Base-by-base conservation (phyloP, 805 yeast genomes). In the Saturnispora mendoncae region DNA sequence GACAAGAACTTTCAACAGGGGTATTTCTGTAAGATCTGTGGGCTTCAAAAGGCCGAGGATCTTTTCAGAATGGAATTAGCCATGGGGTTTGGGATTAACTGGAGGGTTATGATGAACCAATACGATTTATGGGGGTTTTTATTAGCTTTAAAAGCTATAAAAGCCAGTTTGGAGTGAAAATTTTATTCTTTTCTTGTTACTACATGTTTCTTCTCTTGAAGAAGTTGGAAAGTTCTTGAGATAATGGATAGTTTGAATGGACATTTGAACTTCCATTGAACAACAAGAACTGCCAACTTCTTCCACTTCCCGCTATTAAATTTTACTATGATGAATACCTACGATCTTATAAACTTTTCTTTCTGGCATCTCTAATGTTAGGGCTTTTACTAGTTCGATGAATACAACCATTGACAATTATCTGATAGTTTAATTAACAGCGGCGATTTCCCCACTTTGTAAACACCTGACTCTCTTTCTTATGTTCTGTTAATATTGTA, bases 311-410 rank as follows among this genome's bases (percentile, higher is more conserved):
- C 18, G 21, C 24, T 17, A 31, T 38, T 36, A 26, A 14, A 4
- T 31, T 32, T 29, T 30, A 24, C 30, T 39, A 39, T 41, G 44
- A 41, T 41, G 44, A 41, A 41, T 41, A 36, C 40, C 37, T 41
- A 36, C 26, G 40, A 41, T 41, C 24, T 41, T 41, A 34, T 31
- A 41, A 8, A 41, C 44, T 45, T 47, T 79, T 77, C 78, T 80
- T 80, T 81, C 88, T 81, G 88, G 88, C 88, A 81, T 81, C 88
- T 81, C 87, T 81, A 81, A 80, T 80, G 84, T 79, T 80, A 81
- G 87, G 68, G 51, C 51, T 36, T 74, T 77, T 66, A 71, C 40
- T 31, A 68, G 79, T 72, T 78, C 87, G 71, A 78, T 81, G 88
- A 81, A 72, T 81, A 71, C 77, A 79, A 76, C 72, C 66, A 55